phyloP scores from a whole-genome alignment of 306 rosid species.

The Sindora glabra region DNA sequence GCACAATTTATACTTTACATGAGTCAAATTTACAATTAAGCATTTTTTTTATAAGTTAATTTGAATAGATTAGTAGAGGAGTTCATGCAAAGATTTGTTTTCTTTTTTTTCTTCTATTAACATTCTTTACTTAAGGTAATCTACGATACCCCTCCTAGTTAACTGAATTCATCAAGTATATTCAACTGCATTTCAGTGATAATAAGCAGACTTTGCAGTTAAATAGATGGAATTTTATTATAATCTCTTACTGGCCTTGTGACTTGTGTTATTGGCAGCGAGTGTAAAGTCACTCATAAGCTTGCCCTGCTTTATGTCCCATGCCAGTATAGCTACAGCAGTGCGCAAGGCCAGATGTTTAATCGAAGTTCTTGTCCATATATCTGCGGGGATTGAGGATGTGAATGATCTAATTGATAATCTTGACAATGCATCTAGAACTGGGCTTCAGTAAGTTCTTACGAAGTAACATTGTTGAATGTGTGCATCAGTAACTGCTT shows the following conservation, averaged over 20 bases:
- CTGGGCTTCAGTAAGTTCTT: conserved; percentile 40
- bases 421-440: conserved; percentile 55
- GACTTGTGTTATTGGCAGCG: conserved; percentile 35
- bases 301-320: conserved; percentile 82
- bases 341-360: conserved; percentile 79
- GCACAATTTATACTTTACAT: no score
- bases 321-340: conserved; percentile 74
- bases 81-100: no score
- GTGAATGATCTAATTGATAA: conserved; percentile 68
- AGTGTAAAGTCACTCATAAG: conserved; percentile 90
- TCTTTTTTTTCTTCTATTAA: no score
- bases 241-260: neutral
- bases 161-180: neutral
- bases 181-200: neutral
- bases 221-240: neutral
- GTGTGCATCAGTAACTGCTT: no score
- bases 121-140: no score
- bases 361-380: conserved; percentile 74
- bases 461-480: no score
- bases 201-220: neutral
- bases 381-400: conserved; percentile 86
- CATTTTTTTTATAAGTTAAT: no score
- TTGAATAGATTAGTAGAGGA: no score
- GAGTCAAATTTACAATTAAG: no score
- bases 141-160: no score